Percentiles rank a stretch among this genome's conserved stretches.
Conservation (phyloP, 2,329 filamentous ascomycete species). For the Fusarium veterinarium region DNA sequence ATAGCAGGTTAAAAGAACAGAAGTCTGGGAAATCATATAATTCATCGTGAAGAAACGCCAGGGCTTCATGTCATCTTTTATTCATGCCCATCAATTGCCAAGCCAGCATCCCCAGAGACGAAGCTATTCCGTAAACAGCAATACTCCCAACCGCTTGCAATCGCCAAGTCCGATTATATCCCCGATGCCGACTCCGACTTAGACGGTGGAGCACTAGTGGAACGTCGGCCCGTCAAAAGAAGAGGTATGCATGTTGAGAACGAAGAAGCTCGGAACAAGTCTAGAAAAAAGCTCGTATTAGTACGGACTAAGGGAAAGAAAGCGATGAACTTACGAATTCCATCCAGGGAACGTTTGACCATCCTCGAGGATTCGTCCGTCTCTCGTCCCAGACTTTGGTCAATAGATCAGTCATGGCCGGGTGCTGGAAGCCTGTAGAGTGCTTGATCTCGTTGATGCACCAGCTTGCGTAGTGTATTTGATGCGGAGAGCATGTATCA, state of each 20-base stretch:
- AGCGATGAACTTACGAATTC: constrained; percentile 40
- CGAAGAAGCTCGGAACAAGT: constrained; percentile 31
- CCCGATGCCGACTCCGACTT: constrained; percentile 11
- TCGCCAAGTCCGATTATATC: constrained; percentile 1
- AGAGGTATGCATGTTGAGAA: constrained; percentile 35
- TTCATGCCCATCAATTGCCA: background rate
- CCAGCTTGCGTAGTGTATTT: constrained; percentile 42
- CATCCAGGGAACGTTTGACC: constrained; percentile 45
- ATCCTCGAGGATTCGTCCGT: constrained; percentile 16
- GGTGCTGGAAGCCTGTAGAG: constrained; percentile 42
- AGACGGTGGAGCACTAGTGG: background rate
- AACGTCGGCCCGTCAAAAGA: constrained; percentile 20
- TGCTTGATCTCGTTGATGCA: constrained; percentile 42
- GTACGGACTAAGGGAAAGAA: rapidly evolving
- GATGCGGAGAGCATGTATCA: constrained; percentile 39
- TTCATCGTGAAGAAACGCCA: rapidly evolving
- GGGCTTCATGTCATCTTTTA: background rate
- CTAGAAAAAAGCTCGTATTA: background rate
- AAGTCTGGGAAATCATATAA: rapidly evolving
- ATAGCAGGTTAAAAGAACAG: rapidly evolving
- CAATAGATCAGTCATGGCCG: constrained; percentile 42
- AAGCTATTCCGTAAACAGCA: constrained; percentile 22
- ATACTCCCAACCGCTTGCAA: constrained; percentile 6
- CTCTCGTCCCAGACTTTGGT: constrained; percentile 43
- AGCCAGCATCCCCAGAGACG: background rate